These are phyloP conservation scores for Plasmopara muralis DNA, from an alignment of 352 stramenopile species.

Conservation along the genomic window DNA sequence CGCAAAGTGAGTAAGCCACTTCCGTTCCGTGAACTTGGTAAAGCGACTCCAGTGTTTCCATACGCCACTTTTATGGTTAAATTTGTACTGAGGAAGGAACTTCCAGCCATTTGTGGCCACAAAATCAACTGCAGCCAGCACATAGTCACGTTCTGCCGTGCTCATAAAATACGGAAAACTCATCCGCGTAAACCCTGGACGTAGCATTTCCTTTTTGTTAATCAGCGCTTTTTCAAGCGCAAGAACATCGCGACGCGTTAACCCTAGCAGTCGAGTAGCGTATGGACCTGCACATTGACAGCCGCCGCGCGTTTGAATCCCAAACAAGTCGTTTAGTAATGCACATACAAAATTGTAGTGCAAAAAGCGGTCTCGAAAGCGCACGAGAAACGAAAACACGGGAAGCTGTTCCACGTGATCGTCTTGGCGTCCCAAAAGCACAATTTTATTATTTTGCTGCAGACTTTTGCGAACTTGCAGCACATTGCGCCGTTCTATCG, in stretches of 20 bases:
- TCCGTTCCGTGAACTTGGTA: conserved; percentile 44
- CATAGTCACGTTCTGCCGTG: conserved; percentile 87
- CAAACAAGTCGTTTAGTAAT: conserved; percentile 97
- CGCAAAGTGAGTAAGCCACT: conserved; percentile 51
- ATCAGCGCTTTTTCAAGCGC: conserved; percentile 85
- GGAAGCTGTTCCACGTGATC: conserved; percentile 58
- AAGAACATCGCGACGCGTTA: conserved; percentile 62
- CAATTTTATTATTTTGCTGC: conserved; percentile 50
- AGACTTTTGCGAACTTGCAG: conserved; percentile 40
- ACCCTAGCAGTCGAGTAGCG: conserved; percentile 88
- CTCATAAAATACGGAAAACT: conserved; percentile 88
- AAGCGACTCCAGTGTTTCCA: conserved; percentile 80
- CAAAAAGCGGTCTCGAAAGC: conserved; percentile 85
- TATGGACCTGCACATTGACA: conserved; percentile 93
- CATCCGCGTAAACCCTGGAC: conserved; percentile 93
- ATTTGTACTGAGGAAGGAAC: conserved; percentile 93
- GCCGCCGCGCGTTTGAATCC: conserved; percentile 76
- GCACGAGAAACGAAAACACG: conserved; percentile 94
- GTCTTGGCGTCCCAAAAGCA: conserved; percentile 78
- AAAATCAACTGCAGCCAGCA: conserved; percentile 90
- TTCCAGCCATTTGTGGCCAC: conserved; percentile 91
- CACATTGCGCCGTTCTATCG: conserved; percentile 40
- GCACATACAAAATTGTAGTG: conserved; percentile 99
- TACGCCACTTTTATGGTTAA: conserved; percentile 94
- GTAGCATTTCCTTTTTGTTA: conserved; percentile 89